Conservation (phyloP, 768 basidiomycete genomes). For the Agrocybe praecox region DNA sequence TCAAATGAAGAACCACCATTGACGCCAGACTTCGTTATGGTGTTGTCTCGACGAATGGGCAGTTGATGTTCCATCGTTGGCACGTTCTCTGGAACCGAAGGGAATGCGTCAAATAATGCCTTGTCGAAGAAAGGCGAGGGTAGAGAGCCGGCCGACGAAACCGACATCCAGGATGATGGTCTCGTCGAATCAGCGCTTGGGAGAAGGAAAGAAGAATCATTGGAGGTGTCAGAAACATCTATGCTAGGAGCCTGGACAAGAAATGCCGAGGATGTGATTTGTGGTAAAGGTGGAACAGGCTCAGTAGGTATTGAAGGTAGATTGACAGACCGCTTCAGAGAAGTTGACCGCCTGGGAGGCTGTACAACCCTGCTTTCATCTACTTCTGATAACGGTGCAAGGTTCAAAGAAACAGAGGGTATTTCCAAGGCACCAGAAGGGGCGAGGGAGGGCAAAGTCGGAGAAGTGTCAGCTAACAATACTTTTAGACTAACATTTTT, state of each 20-base stretch:
- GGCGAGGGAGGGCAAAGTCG: constrained; percentile 12
- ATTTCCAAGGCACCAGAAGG: constrained; percentile 15
- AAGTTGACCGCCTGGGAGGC: constrained; percentile 23
- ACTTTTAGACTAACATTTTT: background rate
- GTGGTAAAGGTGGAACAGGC: constrained; percentile 17
- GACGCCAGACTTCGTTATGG: constrained; percentile 9
- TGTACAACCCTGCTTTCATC: constrained; percentile 12
- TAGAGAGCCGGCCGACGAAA: constrained; percentile 38
- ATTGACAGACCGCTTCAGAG: constrained; percentile 21
- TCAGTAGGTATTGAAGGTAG: constrained; percentile 21
- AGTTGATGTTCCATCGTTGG: constrained; percentile 24
- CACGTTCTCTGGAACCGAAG: constrained; percentile 60
- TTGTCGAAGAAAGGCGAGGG: constrained; percentile 56
- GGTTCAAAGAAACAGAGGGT: constrained; percentile 12
- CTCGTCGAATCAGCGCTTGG: constrained; percentile 21
- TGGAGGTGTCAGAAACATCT: constrained; percentile 9
- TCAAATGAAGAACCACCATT: constrained; percentile 31
- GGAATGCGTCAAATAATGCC: constrained; percentile 72
- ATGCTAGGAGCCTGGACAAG: constrained; percentile 4
- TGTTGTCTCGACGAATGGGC: constrained; percentile 5
- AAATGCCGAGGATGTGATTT: constrained; percentile 13
- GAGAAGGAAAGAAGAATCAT: constrained; percentile 14
- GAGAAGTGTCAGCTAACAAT: constrained; percentile 14
- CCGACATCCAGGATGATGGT: constrained; percentile 51
- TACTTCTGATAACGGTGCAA: constrained; percentile 14